phyloP scores from a whole-genome alignment of 805 yeast genomes.

The Candida xyloterini region DNA sequence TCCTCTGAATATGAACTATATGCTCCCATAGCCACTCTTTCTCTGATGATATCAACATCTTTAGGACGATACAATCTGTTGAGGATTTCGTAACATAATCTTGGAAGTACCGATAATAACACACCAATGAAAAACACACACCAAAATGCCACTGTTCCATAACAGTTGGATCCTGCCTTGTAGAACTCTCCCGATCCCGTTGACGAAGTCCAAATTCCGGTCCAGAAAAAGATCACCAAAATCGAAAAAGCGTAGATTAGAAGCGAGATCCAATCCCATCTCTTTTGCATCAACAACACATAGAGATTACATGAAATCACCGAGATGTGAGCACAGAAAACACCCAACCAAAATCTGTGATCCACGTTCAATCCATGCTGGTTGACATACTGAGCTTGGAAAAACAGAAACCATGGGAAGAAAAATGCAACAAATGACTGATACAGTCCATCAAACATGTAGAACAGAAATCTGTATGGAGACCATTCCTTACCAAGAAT shows the following conservation, averaged over 20 bases:
- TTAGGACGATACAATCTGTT: slow-evolving; percentile 54
- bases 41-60: slow-evolving; percentile 72
- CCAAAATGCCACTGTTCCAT: slow-evolving; percentile 67
- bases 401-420: slow-evolving; percentile 60
- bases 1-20: slow-evolving; percentile 47
- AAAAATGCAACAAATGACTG: slow-evolving; percentile 69
- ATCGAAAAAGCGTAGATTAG: slow-evolving; percentile 53
- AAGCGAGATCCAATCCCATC: slow-evolving; percentile 76
- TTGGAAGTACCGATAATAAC: slow-evolving; percentile 55
- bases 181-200: slow-evolving; percentile 54
- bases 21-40: slow-evolving; percentile 50
- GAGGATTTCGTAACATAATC: slow-evolving; percentile 50
- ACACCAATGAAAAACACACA: slow-evolving; percentile 55
- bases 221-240: slow-evolving; percentile 66
- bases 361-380: slow-evolving; percentile 52
- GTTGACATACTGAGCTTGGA: slow-evolving; percentile 40
- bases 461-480: slow-evolving; percentile 53
- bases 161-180: slow-evolving; percentile 58
- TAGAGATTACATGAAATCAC: slow-evolving; percentile 64
- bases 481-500: slow-evolving; percentile 64
- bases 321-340: slow-evolving; percentile 55
- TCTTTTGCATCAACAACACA: slow-evolving; percentile 61
- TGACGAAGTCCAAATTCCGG: slow-evolving; percentile 70
- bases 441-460: slow-evolving; percentile 67
- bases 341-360: slow-evolving; percentile 72